Conservation (phyloP, 257 asterid genomes). For the Jaltomata sinuosa region DNA sequence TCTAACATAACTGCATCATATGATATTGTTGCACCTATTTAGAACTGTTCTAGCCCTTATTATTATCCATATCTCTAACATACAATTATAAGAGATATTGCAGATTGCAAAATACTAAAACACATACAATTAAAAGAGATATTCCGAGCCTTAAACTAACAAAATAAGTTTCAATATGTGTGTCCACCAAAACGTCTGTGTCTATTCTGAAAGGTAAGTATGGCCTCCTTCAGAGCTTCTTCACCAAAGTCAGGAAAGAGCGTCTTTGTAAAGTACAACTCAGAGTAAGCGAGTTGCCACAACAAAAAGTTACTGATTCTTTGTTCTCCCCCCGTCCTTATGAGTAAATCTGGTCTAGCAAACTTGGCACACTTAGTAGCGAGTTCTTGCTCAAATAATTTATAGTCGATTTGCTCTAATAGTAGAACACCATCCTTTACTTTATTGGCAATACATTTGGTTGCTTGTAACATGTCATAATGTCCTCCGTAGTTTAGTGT, state of each 20-base stretch:
- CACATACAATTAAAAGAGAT: too few species aligned
- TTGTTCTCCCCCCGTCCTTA: conserved; percentile 1
- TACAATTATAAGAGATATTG: too few species aligned
- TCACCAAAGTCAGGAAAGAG: conserved; percentile 6
- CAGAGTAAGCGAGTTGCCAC: conserved; percentile 12
- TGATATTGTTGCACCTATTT: too few species aligned
- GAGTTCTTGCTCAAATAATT: neutral
- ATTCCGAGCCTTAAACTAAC: too few species aligned
- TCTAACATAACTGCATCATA: too few species aligned
- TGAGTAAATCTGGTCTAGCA: conserved; percentile 3
- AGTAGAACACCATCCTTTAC: neutral
- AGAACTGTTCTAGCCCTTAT: too few species aligned
- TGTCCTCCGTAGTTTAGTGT: conserved; percentile 5
- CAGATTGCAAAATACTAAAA: too few species aligned
- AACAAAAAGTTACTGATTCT: conserved; percentile 10
- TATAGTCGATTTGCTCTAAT: neutral
- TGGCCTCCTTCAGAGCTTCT: conserved; percentile 7
- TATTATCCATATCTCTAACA: too few species aligned
- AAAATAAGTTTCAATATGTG: neutral
- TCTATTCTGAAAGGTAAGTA: neutral
- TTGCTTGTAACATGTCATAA: conserved; percentile 4
- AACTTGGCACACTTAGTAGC: neutral
- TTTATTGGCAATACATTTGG: neutral
- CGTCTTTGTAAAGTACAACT: neutral
- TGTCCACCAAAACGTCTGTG: neutral